Evolutionary conservation across 225 moss, liverwort and hornwort genomes (phyloP).

Genomic region (Asterella californica): DNA sequence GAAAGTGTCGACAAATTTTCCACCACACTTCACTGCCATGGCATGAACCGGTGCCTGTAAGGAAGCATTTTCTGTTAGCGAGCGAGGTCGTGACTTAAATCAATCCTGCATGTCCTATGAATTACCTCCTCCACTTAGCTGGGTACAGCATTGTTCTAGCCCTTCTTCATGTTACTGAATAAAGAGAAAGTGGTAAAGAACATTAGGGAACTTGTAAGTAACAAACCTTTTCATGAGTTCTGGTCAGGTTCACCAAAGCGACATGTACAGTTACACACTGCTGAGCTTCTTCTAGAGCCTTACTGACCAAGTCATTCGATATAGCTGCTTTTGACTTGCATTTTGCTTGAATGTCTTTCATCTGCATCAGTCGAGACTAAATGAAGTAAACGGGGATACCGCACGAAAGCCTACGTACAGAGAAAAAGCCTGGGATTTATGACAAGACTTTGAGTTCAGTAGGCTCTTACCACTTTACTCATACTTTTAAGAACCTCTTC

Average conservation of each 20-base stretch:
- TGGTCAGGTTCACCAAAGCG: slow-evolving; percentile 67
- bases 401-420: neutral
- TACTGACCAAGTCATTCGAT: slow-evolving; percentile 45
- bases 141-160: too few relatives aligned
- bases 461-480: slow-evolving; percentile 60
- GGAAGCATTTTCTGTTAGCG: neutral
- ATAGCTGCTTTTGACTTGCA: slow-evolving; percentile 52
- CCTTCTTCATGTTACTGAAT: too few relatives aligned
- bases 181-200: neutral
- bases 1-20: slow-evolving; percentile 74
- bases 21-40: slow-evolving; percentile 72
- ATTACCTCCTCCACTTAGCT: too few relatives aligned
- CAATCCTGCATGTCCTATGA: neutral
- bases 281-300: slow-evolving; percentile 50
- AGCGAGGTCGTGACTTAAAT: neutral
- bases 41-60: slow-evolving; percentile 69
- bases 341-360: slow-evolving; percentile 59
- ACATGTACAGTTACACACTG: slow-evolving; percentile 75
- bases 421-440: neutral
- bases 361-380: slow-evolving; percentile 34
- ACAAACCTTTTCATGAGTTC: slow-evolving; percentile 72
- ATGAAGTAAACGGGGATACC: neutral
- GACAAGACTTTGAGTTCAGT: neutral
- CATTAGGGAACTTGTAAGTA: neutral
- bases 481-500: slow-evolving; percentile 70